Evolutionary conservation across 164 flowering plant genomes (phyloP).

Genomic region (Magnolia changhungtana): DNA sequence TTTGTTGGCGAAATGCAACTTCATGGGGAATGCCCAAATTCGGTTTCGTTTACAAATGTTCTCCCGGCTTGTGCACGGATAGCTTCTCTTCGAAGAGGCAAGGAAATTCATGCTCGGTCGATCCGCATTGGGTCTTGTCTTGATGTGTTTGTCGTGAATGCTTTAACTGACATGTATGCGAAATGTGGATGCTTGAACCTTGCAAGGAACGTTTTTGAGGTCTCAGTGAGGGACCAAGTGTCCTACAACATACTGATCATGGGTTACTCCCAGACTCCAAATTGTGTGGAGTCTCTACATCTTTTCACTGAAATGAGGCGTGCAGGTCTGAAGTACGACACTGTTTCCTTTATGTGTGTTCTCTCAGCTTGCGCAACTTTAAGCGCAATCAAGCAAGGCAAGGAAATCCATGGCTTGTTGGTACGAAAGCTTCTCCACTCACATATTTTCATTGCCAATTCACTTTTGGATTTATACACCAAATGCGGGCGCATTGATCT

Average conservation of each 20-base stretch:
- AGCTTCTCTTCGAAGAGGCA: no score
- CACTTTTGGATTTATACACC: conserved; percentile 19
- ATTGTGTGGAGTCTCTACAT: conserved; percentile 5
- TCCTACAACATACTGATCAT: conserved; percentile 17
- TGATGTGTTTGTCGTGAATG: no score
- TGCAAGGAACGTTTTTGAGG: conserved; percentile 12
- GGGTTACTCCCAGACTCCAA: conserved; percentile 11
- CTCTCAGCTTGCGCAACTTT: conserved; percentile 20
- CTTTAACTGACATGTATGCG: not conserved
- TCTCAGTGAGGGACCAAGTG: conserved; percentile 10
- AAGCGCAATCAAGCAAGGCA: conserved; percentile 18
- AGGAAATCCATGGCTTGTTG: conserved; percentile 15
- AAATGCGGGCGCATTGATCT: conserved; percentile 17
- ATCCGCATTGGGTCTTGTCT: no score
- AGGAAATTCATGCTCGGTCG: no score
- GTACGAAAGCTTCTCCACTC: conserved; percentile 6
- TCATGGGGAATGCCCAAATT: conserved; percentile 18
- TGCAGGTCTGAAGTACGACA: conserved; percentile 14
- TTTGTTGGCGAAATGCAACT: conserved; percentile 15
- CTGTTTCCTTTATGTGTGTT: conserved; percentile 14
- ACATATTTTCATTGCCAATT: conserved; percentile 17
- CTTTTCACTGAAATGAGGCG: conserved; percentile 15
- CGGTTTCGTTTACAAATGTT: conserved; percentile 16
- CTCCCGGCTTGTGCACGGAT: not conserved
- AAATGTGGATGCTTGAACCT: conserved; percentile 16